Evolutionary conservation across 805 yeast genomes (phyloP).

Genomic region (Sporopachydermia lactativora): DNA sequence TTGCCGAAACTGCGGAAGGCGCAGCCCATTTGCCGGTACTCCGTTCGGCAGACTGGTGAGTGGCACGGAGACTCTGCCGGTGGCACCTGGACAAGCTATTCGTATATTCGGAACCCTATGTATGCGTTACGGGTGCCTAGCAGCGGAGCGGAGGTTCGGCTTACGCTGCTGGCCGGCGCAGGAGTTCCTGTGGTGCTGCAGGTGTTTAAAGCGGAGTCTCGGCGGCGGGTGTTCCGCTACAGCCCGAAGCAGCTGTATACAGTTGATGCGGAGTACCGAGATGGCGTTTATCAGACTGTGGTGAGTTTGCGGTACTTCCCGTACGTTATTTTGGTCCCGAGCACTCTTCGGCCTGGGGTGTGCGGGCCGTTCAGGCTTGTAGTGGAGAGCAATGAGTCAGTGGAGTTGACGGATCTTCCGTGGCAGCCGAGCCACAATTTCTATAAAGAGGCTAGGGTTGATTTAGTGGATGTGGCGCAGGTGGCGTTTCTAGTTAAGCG

Average conservation of each 20-base stretch:
- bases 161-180: background rate
- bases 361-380: background rate
- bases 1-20: conserved; percentile 20
- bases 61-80: conserved; percentile 37
- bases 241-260: background rate
- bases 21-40: conserved; percentile 12
- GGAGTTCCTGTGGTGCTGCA: background rate
- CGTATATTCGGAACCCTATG: conserved; percentile 44
- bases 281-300: background rate
- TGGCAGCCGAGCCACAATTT: background rate
- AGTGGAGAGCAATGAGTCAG: background rate
- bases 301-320: conserved; percentile 1
- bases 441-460: background rate
- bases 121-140: conserved; percentile 18
- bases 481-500: background rate
- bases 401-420: background rate
- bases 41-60: conserved; percentile 18
- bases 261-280: background rate
- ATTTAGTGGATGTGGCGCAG: background rate
- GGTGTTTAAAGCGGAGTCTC: background rate
- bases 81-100: conserved; percentile 36
- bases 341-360: background rate
- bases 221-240: background rate
- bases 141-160: too few species aligned
- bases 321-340: background rate